These are phyloP conservation scores for Hypomyces rosellus DNA, from an alignment of 2,329 filamentous ascomycete genomes.

Conservation along the genomic window DNA sequence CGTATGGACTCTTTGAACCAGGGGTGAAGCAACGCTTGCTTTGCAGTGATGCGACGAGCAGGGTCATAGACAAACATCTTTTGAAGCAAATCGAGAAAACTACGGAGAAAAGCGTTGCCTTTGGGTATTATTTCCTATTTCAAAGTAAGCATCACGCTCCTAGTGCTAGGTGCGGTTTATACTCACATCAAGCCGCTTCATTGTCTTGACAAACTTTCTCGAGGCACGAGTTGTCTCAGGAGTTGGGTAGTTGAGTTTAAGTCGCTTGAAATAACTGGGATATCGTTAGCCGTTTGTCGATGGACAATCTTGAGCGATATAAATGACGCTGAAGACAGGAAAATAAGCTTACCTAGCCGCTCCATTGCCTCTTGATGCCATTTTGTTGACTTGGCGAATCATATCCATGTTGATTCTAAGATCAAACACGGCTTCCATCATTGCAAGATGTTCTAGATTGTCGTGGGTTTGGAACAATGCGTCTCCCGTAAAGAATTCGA, in stretches of 20 bases:
- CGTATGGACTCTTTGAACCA: conserved; percentile 54
- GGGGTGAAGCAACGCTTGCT: conserved; percentile 52
- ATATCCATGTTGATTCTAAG: conserved; percentile 50
- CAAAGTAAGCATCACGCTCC: not conserved
- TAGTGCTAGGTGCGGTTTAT: not conserved
- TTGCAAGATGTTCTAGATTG: conserved; percentile 62
- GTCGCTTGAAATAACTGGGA: conserved; percentile 56
- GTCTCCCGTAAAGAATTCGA: conserved; percentile 64
- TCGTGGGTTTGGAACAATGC: conserved; percentile 65
- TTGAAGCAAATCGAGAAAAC: conserved; percentile 52
- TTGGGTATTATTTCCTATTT: conserved; percentile 46
- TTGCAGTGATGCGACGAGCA: conserved; percentile 51
- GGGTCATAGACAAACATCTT: conserved; percentile 60
- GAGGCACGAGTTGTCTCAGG: conserved; percentile 57
- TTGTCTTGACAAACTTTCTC: conserved; percentile 58
- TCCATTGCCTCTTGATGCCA: conserved; percentile 49
- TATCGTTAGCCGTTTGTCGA: not conserved
- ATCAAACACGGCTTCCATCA: conserved; percentile 64
- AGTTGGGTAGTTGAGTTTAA: conserved; percentile 57
- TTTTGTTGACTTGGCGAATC: conserved; percentile 40
- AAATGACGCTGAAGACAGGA: not conserved
- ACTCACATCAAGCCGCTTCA: conserved; percentile 58
- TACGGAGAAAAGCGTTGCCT: conserved; percentile 45
- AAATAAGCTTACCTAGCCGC: conserved; percentile 50
- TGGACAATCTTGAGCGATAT: not conserved